Conservation (phyloP, 2,329 filamentous ascomycete species). For the Grosmannia serpens region DNA sequence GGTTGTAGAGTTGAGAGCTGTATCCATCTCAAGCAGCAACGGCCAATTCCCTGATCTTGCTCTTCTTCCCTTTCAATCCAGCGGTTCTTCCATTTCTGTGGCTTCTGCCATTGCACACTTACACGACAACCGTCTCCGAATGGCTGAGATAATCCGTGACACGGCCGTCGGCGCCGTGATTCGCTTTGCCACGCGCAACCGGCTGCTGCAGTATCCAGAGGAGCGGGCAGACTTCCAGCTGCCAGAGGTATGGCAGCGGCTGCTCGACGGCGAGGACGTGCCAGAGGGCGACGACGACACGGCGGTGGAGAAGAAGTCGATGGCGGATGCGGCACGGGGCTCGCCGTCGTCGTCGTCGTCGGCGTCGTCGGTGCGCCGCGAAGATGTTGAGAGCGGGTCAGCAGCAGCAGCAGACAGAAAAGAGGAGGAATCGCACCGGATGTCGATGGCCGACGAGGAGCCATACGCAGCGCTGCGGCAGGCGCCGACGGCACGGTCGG, state of each 20-base stretch:
- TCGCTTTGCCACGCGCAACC: slow-evolving; percentile 18
- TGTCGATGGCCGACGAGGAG: slow-evolving; percentile 6
- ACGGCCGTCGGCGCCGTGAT: slow-evolving; percentile 18
- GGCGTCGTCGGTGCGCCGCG: neutral
- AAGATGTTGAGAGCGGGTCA: neutral
- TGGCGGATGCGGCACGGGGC: neutral
- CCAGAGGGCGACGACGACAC: neutral
- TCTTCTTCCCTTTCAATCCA: too few species aligned
- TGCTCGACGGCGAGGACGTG: slow-evolving; percentile 57
- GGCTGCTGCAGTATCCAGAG: slow-evolving; percentile 44
- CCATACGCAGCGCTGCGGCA: slow-evolving; percentile 8
- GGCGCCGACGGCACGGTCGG: slow-evolving; percentile 1
- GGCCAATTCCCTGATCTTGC: neutral
- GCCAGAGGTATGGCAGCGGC: slow-evolving; percentile 52
- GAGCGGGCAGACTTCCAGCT: slow-evolving; percentile 57
- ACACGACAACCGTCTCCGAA: neutral
- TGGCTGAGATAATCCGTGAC: slow-evolving; percentile 9
- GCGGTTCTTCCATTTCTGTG: too few species aligned
- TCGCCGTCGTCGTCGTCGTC: neutral
- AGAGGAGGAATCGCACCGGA: neutral
- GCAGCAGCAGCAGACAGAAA: neutral
- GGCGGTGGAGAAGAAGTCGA: neutral
- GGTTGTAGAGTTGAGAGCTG: neutral
- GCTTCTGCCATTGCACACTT: neutral
- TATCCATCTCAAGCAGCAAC: neutral